Conservation (phyloP, 495 filamentous ascomycete species). For the Patellaria atrata region DNA sequence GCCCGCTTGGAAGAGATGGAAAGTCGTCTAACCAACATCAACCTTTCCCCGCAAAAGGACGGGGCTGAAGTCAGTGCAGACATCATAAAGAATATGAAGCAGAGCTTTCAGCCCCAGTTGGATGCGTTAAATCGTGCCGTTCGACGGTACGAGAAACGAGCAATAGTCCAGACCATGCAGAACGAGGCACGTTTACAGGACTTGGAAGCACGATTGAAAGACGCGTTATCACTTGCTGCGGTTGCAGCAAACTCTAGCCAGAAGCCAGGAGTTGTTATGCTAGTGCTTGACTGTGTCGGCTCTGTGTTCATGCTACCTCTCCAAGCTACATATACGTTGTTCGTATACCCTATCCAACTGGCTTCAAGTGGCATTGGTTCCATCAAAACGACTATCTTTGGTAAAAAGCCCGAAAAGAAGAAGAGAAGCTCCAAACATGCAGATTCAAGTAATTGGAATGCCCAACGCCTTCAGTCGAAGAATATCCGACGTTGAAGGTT, state of each 20-base stretch:
- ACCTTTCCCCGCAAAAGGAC: too few species aligned
- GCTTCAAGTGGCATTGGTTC: neutral
- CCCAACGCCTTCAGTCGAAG: too few species aligned
- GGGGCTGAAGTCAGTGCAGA: slow-evolving; percentile 39
- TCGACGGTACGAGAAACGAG: slow-evolving; percentile 85
- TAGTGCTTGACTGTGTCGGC: slow-evolving; percentile 8
- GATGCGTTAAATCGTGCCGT: slow-evolving; percentile 85
- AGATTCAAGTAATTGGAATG: too few species aligned
- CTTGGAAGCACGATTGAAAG: slow-evolving; percentile 54
- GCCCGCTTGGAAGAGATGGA: slow-evolving; percentile 60
- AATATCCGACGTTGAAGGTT: too few species aligned
- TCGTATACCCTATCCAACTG: slow-evolving; percentile 12
- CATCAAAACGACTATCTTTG: slow-evolving; percentile 11
- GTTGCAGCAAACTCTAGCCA: slow-evolving; percentile 42
- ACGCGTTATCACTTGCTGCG: slow-evolving; percentile 66
- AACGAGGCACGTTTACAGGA: slow-evolving; percentile 59
- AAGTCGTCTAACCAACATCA: slow-evolving; percentile 37
- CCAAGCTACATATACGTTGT: slow-evolving; percentile 8
- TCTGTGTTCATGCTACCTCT: slow-evolving; percentile 5
- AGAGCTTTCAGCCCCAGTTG: slow-evolving; percentile 59
- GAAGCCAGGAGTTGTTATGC: slow-evolving; percentile 19
- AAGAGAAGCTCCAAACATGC: too few species aligned
- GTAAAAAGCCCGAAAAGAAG: slow-evolving; percentile 3
- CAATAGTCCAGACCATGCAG: slow-evolving; percentile 52
- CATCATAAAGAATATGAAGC: too few species aligned